These are phyloP conservation scores for Boletus reticuloceps DNA, from an alignment of 768 basidiomycete species.

Conservation along the genomic window DNA sequence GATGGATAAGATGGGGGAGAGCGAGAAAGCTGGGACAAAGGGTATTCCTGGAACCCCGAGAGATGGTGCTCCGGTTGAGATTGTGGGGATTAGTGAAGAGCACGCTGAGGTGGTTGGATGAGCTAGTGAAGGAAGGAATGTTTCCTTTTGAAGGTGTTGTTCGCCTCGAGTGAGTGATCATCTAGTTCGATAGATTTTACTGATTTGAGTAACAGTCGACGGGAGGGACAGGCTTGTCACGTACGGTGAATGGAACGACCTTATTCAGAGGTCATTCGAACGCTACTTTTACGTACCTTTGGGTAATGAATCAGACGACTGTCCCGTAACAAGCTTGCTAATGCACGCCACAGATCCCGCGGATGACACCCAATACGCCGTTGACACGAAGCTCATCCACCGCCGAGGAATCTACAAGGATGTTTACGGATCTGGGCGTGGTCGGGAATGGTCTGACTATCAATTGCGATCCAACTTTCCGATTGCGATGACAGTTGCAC, in stretches of 20 bases:
- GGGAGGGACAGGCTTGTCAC: slow-evolving; percentile 70
- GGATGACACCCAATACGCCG: slow-evolving; percentile 67
- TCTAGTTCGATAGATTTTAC: not conserved
- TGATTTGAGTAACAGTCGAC: slow-evolving; percentile 48
- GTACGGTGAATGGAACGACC: slow-evolving; percentile 85
- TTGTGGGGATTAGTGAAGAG: slow-evolving; percentile 92
- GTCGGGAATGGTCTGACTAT: slow-evolving; percentile 95
- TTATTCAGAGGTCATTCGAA: slow-evolving; percentile 88
- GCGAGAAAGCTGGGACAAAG: slow-evolving; percentile 86
- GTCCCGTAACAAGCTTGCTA: not conserved
- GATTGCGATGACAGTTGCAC: slow-evolving; percentile 95
- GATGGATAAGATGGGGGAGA: slow-evolving; percentile 99
- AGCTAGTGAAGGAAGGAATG: slow-evolving; percentile 56
- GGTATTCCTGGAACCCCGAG: slow-evolving; percentile 95
- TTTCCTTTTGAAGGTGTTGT: slow-evolving; percentile 93
- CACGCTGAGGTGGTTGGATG: slow-evolving; percentile 84
- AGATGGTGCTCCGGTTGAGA: slow-evolving; percentile 95
- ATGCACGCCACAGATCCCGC: slow-evolving; percentile 50
- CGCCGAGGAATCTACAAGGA: slow-evolving; percentile 98
- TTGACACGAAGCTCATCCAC: slow-evolving; percentile 72
- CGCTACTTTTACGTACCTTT: slow-evolving; percentile 85
- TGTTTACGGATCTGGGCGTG: slow-evolving; percentile 84
- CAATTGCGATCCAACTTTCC: slow-evolving; percentile 93
- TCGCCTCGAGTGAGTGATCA: slow-evolving; percentile 61
- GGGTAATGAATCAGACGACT: slow-evolving; percentile 39